Base-by-base conservation (phyloP, 768 basidiomycete species). In the Boletus rubroflammeus region DNA sequence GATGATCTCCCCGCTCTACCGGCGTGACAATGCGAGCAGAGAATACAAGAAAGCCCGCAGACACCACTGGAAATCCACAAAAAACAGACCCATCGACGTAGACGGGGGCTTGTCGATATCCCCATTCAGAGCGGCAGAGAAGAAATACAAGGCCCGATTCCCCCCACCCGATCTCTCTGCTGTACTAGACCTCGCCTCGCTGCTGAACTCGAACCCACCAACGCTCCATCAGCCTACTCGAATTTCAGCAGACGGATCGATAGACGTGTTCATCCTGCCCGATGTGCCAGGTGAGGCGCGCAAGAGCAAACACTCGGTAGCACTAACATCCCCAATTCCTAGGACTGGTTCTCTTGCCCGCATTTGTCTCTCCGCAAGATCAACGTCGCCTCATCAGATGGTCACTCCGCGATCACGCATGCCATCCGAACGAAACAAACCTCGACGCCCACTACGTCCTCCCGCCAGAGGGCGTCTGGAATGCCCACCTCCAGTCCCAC, bases 331-430 rank as follows among this genome's bases (percentile, higher is more conserved):
- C 25, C n/a, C 28, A 6, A n/a, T 21, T 13, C 48, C 23, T 65
- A 95, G 95, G 95, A 19, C 81, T 98, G 26, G 86, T 98, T 19
- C 68, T 97, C 21, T 71, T 99, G 6, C 94, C 96, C 11, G 76
- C 78, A 0, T 93, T 87, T 63, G 63, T 97, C 17, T 74, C 84
- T 2, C 72, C 72, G 0, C 64, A 72, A 17, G 76, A 83, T 35
- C 96, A 98, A 65, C 79, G 83, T 23, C 67, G 77, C 1, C 79
- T 98, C 5, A 77, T 90, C 25, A 72, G 71, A 51, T 89, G 90
- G 81, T 81, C 90, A 23, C 81, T 99, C 7, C 65, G 76, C 10
- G 79, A 86, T 19, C 92, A 95, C 61, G 88, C 94, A 1, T 77
- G 78, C 3, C 71, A 77, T 35, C 91, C 93, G 0, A 97, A 97